These are phyloP conservation scores for Vachellia collinsii DNA, from an alignment of 306 rosid genomes.

Conservation along the genomic window DNA sequence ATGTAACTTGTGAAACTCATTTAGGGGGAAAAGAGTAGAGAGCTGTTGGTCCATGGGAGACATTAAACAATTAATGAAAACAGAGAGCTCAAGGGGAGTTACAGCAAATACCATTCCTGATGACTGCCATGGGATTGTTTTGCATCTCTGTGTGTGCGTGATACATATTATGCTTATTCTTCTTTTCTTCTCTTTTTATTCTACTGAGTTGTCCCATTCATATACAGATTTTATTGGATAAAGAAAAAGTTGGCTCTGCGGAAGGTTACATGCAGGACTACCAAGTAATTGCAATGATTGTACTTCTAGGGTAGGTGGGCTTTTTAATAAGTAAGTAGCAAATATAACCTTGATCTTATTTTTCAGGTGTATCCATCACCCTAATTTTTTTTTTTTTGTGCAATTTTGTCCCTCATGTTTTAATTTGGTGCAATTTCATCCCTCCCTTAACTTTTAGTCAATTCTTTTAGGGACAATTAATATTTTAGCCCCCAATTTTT, in stretches of 20 bases:
- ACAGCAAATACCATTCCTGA: background rate
- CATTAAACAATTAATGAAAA: background rate
- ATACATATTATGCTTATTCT: background rate
- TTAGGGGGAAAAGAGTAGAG: background rate
- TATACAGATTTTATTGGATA: conserved; percentile 70
- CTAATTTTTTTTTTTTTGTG: no score
- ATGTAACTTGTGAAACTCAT: background rate
- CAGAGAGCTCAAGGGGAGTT: background rate
- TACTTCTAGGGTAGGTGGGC: conserved; percentile 71
- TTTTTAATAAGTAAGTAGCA: no score
- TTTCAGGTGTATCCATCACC: no score
- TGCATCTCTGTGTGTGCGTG: background rate
- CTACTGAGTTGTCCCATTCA: conserved; percentile 32
- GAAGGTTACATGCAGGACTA: conserved; percentile 75
- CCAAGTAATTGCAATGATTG: conserved; percentile 88
- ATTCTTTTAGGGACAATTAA: no score
- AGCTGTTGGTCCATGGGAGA: background rate
- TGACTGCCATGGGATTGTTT: conserved; percentile 1
- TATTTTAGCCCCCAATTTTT: no score
- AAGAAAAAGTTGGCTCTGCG: conserved; percentile 49
- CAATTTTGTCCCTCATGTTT: no score
- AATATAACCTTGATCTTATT: no score
- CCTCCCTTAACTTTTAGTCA: no score
- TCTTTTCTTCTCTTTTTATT: background rate
- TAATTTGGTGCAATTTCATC: no score